Conservation (phyloP, 2,329 filamentous ascomycete species). For the Nemania sp. region DNA sequence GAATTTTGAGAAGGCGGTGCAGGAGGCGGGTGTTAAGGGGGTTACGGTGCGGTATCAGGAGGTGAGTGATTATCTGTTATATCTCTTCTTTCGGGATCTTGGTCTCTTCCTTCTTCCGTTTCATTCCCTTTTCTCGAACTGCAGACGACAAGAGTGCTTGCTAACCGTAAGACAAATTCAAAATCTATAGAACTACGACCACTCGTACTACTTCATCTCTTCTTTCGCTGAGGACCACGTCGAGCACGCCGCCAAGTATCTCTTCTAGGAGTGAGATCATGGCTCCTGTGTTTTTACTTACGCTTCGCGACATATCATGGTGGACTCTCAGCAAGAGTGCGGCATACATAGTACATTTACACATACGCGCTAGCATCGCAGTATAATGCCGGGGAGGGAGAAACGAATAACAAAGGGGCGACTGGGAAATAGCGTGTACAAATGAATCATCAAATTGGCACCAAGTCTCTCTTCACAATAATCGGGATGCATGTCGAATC, state of each 20-base stretch:
- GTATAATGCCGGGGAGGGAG: no score
- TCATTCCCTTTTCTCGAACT: neutral
- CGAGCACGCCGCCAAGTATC: constrained; percentile 85
- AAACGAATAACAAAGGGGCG: neutral
- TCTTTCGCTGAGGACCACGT: constrained; percentile 89
- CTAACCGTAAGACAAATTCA: neutral
- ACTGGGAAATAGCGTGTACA: neutral
- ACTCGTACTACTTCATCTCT: constrained; percentile 97
- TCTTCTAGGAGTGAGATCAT: no score
- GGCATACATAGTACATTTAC: no score
- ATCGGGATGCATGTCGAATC: neutral
- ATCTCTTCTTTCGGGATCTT: neutral
- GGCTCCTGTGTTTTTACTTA: no score
- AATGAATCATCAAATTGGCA: neutral
- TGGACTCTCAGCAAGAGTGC: no score
- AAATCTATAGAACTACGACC: constrained; percentile 74
- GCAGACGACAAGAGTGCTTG: no score
- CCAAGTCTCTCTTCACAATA: neutral
- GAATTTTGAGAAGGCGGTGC: constrained; percentile 81
- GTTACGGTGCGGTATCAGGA: constrained; percentile 82
- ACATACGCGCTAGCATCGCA: neutral
- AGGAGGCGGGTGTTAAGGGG: constrained; percentile 72
- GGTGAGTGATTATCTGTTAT: constrained; percentile 46
- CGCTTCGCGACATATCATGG: no score
- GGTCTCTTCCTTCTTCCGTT: neutral